Conservation (phyloP, 148 eudicot species). For the Vaccinium corymbosum region DNA sequence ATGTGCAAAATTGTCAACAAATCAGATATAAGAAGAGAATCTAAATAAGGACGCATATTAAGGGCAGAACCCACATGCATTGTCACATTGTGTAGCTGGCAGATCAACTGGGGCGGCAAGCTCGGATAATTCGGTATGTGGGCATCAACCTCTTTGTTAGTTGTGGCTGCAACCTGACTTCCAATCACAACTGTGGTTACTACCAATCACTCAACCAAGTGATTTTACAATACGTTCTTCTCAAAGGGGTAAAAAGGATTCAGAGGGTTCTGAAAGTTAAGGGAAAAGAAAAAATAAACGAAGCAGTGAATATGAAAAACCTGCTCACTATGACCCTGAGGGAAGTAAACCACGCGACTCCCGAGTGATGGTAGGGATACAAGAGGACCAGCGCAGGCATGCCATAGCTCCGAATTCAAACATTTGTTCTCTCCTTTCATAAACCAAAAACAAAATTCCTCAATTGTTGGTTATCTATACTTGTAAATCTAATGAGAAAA, state of each 20-base stretch:
- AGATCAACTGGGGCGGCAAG: constrained; percentile 81
- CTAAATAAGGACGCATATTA: neutral
- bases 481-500: neutral
- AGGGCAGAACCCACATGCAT: constrained; percentile 78
- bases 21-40: neutral
- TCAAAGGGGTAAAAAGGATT: neutral
- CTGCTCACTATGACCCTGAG: constrained; percentile 99
- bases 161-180: constrained; percentile 88
- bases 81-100: constrained; percentile 95
- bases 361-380: constrained; percentile 76
- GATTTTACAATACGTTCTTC: neutral
- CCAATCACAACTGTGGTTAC: constrained; percentile 19
- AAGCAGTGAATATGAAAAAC: constrained; percentile 24
- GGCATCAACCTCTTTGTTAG: constrained; percentile 78
- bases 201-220: neutral
- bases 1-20: neutral
- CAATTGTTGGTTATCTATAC: neutral
- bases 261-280: neutral
- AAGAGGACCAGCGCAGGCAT: constrained; percentile 95
- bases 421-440: constrained; percentile 75
- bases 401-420: constrained; percentile 93
- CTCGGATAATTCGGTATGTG: constrained; percentile 92
- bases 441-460: constrained; percentile 15
- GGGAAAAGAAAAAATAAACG: neutral
- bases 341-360: constrained; percentile 88